Percentiles rank a stretch among this genome's conserved stretches.
Conservation (phyloP, 2,329 filamentous ascomycete genomes). For the Cercospora sp. region DNA sequence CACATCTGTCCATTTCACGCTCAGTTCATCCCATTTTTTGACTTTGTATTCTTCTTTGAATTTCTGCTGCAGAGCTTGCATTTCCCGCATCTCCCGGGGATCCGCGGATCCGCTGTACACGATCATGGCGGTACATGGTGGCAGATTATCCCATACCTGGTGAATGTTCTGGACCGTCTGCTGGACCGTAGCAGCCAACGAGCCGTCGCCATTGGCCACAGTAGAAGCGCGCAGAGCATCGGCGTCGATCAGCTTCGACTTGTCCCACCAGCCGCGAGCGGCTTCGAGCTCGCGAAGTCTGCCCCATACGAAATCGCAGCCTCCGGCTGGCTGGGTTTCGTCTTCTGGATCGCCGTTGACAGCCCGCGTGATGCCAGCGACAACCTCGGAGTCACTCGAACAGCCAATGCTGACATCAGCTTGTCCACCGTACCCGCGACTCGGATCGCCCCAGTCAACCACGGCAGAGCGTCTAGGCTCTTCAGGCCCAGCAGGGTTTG, state of each 20-base stretch:
- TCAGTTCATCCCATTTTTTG: conserved; percentile 64
- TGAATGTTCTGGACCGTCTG: conserved; percentile 54
- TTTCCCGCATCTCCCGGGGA: conserved; percentile 56
- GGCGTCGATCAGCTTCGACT: conserved; percentile 46
- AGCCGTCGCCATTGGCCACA: conserved; percentile 16
- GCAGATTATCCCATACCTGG: conserved; percentile 57
- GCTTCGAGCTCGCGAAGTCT: conserved; percentile 63
- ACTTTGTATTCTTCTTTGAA: conserved; percentile 59
- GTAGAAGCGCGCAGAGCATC: conserved; percentile 38
- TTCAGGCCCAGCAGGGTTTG: conserved; percentile 40
- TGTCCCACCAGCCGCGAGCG: conserved; percentile 61
- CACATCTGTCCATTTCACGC: conserved; percentile 63
- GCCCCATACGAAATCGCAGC: conserved; percentile 64
- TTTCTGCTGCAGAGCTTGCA: conserved; percentile 58
- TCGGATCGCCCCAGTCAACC: conserved; percentile 86
- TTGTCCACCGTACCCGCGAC: conserved; percentile 58
- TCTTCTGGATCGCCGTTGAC: conserved; percentile 48
- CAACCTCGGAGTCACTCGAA: conserved; percentile 58
- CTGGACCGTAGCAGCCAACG: conserved; percentile 50
- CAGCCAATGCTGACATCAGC: conserved; percentile 60
- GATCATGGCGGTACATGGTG: conserved; percentile 60
- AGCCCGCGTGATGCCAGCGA: conserved; percentile 55
- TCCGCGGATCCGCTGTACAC: conserved; percentile 66
- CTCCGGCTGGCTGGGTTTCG: conserved; percentile 49
- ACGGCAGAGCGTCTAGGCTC: conserved; percentile 66